A percentile compares a stretch with the other conserved stretches of the same genome.
Conservation (phyloP, 768 basidiomycete species). For the Xerocomus spinulosus region DNA sequence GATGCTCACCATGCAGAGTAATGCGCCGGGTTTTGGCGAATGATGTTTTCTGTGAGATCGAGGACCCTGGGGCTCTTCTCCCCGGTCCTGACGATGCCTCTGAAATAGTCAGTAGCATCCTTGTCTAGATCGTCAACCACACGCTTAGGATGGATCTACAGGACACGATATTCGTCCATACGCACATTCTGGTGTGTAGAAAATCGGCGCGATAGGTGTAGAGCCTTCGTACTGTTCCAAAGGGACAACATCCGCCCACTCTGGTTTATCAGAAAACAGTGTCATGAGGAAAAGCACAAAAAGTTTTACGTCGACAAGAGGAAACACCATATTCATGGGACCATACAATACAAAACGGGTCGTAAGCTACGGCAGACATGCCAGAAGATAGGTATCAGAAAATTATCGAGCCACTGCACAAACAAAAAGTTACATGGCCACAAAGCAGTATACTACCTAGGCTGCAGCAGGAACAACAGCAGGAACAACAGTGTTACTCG, state of each 20-base stretch:
- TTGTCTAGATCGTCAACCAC: constrained; percentile 54
- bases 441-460: constrained; percentile 9
- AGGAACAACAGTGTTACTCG: constrained; percentile 43
- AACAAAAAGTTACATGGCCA: constrained; percentile 7
- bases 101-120: constrained; percentile 90
- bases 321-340: no score
- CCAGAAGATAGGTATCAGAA: constrained; percentile 19
- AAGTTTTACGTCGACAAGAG: no score
- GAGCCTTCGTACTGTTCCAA: constrained; percentile 75
- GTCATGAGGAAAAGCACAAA: no score
- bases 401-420: constrained; percentile 13
- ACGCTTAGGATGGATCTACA: constrained; percentile 5
- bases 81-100: constrained; percentile 69
- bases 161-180: constrained; percentile 13
- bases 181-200: constrained; percentile 87
- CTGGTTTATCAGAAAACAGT: constrained; percentile 57
- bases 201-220: constrained; percentile 84
- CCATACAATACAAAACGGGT: constrained; percentile 20
- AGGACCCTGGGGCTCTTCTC: constrained; percentile 83
- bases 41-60: constrained; percentile 82
- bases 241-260: constrained; percentile 80
- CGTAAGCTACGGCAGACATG: constrained; percentile 20
- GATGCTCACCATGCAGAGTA: constrained; percentile 86
- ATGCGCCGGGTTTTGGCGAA: constrained; percentile 90
- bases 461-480: constrained; percentile 43